Conservation (phyloP, 495 filamentous ascomycete genomes). For the Aspergillus panamensis region DNA sequence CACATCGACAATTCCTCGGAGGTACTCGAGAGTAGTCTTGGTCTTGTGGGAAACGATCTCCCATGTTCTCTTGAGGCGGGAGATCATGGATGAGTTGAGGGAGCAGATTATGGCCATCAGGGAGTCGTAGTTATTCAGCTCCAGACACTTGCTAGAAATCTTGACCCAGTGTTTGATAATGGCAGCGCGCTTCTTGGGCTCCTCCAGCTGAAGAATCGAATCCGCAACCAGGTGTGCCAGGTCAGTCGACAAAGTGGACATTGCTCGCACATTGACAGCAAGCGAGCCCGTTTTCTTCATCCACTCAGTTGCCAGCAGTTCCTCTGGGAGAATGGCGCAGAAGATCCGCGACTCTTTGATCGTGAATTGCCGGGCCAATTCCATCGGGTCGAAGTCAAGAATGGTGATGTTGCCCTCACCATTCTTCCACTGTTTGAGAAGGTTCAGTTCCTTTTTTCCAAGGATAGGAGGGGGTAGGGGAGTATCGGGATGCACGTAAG, state of each 20-base stretch:
- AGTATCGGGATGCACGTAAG: slow-evolving; percentile 65
- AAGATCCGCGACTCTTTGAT: slow-evolving; percentile 92
- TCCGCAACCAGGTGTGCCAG: slow-evolving; percentile 93
- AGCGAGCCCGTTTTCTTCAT: slow-evolving; percentile 74
- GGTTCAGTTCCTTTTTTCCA: slow-evolving; percentile 68
- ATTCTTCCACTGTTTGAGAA: slow-evolving; percentile 70
- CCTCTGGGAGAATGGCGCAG: slow-evolving; percentile 87
- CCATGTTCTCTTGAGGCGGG: slow-evolving; percentile 91
- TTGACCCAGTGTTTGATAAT: slow-evolving; percentile 99
- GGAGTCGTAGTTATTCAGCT: slow-evolving; percentile 93
- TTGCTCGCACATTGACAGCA: slow-evolving; percentile 89
- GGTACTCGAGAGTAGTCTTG: slow-evolving; percentile 68
- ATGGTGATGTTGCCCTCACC: slow-evolving; percentile 69
- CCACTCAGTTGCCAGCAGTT: slow-evolving; percentile 93
- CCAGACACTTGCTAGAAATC: slow-evolving; percentile 80
- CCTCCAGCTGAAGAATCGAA: slow-evolving; percentile 79
- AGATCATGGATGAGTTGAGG: slow-evolving; percentile 84
- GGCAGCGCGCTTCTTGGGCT: slow-evolving; percentile 83
- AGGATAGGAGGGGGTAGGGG: slow-evolving; percentile 67
- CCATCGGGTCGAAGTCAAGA: slow-evolving; percentile 88
- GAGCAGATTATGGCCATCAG: slow-evolving; percentile 96
- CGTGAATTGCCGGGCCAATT: slow-evolving; percentile 89
- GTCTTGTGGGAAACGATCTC: slow-evolving; percentile 83
- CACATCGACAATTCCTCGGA: slow-evolving; percentile 80
- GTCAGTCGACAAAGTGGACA: slow-evolving; percentile 90